Evolutionary conservation across 768 basidiomycete genomes (phyloP).

Genomic region (Pulveroboletus sp.): DNA sequence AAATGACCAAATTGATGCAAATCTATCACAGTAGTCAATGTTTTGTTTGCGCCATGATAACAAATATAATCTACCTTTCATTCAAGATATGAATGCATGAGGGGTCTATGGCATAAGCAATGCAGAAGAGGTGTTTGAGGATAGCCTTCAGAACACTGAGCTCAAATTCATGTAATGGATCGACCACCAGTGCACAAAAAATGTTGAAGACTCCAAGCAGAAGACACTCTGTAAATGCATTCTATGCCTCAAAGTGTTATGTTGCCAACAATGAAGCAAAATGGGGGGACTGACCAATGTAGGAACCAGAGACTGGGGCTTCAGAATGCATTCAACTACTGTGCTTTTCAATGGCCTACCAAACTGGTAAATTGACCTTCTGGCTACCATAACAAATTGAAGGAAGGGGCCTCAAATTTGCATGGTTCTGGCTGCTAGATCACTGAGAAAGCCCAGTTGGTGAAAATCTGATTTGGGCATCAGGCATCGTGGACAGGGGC

Average conservation of each 20-base stretch:
- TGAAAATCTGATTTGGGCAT: not conserved
- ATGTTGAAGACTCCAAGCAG: not conserved
- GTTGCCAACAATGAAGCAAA: not conserved
- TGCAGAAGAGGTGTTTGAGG: not conserved
- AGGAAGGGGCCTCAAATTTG: not conserved
- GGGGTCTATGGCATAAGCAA: not conserved
- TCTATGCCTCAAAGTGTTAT: not conserved
- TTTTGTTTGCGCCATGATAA: too few species aligned
- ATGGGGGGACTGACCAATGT: not conserved
- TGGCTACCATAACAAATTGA: not conserved
- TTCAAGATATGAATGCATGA: not conserved
- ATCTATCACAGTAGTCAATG: not conserved
- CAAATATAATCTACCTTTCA: too few species aligned
- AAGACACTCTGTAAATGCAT: not conserved
- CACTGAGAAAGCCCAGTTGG: not conserved
- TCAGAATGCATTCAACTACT: not conserved
- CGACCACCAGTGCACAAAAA: not conserved
- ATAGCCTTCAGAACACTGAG: not conserved
- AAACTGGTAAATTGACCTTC: not conserved
- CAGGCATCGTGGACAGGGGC: not conserved
- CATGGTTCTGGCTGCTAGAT: not conserved
- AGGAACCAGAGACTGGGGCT: not conserved
- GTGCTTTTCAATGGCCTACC: not conserved
- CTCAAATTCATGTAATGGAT: not conserved
- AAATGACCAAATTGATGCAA: not conserved